Evolutionary conservation across 78 protist species (phyloP).

Genomic region (Speleostelium caveatum): DNA sequence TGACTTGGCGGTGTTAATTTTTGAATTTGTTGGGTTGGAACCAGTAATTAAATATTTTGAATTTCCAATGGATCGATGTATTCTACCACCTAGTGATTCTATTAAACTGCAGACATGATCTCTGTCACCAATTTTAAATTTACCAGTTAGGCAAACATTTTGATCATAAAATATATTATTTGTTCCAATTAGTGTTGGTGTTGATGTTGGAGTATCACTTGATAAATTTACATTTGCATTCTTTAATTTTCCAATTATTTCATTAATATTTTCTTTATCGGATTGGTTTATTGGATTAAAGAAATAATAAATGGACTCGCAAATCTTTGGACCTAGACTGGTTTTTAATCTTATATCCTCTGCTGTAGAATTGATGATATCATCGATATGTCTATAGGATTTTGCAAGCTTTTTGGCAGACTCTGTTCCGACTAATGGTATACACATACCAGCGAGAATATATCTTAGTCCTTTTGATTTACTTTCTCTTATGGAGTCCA

Average conservation of each 20-base stretch:
- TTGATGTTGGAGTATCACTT: not conserved
- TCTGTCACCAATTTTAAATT: constrained; percentile 12
- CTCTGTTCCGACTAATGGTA: constrained; percentile 66
- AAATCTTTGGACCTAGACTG: constrained; percentile 22
- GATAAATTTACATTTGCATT: not conserved
- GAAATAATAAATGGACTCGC: constrained; percentile 2
- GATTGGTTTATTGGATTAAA: constrained; percentile 30
- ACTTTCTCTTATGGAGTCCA: constrained; percentile 44
- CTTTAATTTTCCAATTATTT: constrained; percentile 12
- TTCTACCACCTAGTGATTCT: not conserved
- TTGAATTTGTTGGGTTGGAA: not conserved
- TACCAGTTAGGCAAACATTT: not conserved
- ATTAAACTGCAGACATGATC: not conserved
- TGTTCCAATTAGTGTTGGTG: not conserved
- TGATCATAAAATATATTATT: not conserved
- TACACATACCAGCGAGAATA: constrained; percentile 24
- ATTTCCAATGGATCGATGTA: not conserved
- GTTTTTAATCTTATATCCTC: not conserved
- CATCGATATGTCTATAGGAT: constrained; percentile 3
- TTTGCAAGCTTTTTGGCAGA: constrained; percentile 16
- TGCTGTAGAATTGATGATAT: not conserved
- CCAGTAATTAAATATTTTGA: not conserved
- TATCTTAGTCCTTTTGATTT: constrained; percentile 15
- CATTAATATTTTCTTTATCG: not conserved
- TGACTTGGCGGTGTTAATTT: not conserved